These are phyloP conservation scores for Diphasiastrum complanatum DNA, from an alignment of 83 land plant species.

Conservation along the genomic window DNA sequence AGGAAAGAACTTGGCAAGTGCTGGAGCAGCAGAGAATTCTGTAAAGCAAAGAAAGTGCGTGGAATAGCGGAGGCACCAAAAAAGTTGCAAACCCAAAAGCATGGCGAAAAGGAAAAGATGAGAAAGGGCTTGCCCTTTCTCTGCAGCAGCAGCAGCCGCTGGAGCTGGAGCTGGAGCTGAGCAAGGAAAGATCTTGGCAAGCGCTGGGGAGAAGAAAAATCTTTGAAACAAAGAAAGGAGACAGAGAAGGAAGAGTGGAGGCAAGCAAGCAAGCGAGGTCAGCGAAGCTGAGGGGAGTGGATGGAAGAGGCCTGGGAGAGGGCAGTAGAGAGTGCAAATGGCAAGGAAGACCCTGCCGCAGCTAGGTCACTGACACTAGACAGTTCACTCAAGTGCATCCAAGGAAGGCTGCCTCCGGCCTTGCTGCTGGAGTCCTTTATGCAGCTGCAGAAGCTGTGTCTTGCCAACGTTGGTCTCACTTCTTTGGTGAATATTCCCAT, in stretches of 20 bases:
- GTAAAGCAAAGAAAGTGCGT: too few species aligned
- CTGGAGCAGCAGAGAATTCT: too few species aligned
- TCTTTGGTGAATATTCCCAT: constrained; percentile 76
- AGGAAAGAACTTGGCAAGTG: too few species aligned
- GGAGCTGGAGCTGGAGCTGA: too few species aligned
- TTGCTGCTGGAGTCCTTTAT: constrained; percentile 47
- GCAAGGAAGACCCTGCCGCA: constrained; percentile 29
- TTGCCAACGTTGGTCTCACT: constrained; percentile 70
- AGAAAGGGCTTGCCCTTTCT: too few species aligned
- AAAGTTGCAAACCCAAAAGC: too few species aligned
- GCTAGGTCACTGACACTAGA: constrained; percentile 61
- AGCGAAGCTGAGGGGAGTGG: constrained; percentile 1
- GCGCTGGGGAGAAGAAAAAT: not conserved
- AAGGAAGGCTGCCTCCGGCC: constrained; percentile 70
- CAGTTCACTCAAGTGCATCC: constrained; percentile 73
- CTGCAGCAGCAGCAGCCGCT: too few species aligned
- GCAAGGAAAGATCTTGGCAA: too few species aligned
- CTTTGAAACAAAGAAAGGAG: not conserved
- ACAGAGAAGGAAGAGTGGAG: not conserved
- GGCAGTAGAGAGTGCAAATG: constrained; percentile 64
- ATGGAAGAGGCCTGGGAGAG: constrained; percentile 95
- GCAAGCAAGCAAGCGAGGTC: constrained; percentile 2
- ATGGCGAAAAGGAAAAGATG: too few species aligned
- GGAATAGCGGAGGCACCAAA: too few species aligned
- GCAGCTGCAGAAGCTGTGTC: constrained; percentile 59